Percentiles rank a stretch among this genome's conserved stretches.
Conservation (phyloP, 2,329 filamentous ascomycete species). For the Macrophomina tecta region DNA sequence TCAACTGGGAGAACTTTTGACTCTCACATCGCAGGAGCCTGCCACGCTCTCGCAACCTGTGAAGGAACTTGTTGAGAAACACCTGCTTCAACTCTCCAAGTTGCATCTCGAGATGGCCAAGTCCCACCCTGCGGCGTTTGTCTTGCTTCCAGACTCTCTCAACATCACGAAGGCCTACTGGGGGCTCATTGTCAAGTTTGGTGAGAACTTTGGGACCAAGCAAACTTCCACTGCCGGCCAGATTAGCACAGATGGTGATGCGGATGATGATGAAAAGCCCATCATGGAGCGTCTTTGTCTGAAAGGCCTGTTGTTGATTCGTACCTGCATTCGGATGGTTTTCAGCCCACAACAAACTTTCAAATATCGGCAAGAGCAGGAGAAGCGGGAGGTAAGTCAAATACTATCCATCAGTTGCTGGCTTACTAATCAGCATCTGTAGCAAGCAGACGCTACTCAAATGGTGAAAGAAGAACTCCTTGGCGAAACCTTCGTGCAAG, state of each 20-base stretch:
- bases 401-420: not conserved
- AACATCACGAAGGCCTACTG: slow-evolving; percentile 83
- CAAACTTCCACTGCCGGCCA: slow-evolving; percentile 36
- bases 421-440: not conserved
- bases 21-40: slow-evolving; percentile 65
- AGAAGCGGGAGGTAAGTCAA: slow-evolving; percentile 66
- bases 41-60: slow-evolving; percentile 56
- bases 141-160: slow-evolving; percentile 78
- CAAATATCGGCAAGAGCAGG: slow-evolving; percentile 76
- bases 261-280: slow-evolving; percentile 56
- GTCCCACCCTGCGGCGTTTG: slow-evolving; percentile 80
- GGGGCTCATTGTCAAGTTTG: slow-evolving; percentile 77
- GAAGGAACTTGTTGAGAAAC: slow-evolving; percentile 75
- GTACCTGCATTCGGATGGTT: slow-evolving; percentile 83
- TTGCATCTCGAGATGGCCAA: slow-evolving; percentile 86
- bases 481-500: slow-evolving; percentile 74
- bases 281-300: slow-evolving; percentile 80
- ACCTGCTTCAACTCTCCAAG: slow-evolving; percentile 88
- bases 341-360: slow-evolving; percentile 83
- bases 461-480: slow-evolving; percentile 77
- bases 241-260: slow-evolving; percentile 52
- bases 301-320: slow-evolving; percentile 80
- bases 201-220: slow-evolving; percentile 70
- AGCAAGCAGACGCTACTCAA: slow-evolving; percentile 69
- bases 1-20: slow-evolving; percentile 79